These are phyloP conservation scores for Nissolia schottii DNA, from an alignment of 306 rosid species.

Conservation along the genomic window DNA sequence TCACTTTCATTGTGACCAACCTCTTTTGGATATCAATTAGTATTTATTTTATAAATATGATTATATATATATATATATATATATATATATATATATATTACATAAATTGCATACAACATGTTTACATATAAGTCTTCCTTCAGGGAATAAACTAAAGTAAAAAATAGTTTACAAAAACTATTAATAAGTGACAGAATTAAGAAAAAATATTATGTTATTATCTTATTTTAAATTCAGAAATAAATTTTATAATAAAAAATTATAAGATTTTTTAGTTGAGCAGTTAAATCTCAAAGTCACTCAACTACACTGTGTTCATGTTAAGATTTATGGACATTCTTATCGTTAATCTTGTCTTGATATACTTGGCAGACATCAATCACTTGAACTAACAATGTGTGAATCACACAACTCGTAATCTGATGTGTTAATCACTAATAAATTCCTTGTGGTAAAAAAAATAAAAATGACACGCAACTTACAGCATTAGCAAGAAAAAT, in stretches of 20 bases:
- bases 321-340: not conserved
- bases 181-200: not conserved
- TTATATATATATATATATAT: too few species aligned
- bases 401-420: not conserved
- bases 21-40: too few species aligned
- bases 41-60: not conserved
- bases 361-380: not conserved
- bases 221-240: not conserved
- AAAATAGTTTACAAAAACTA: not conserved
- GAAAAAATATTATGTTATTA: not conserved
- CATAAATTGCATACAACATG: not conserved
- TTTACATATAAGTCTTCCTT: not conserved
- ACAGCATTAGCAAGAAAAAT: not conserved
- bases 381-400: not conserved
- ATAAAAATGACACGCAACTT: not conserved
- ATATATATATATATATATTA: too few species aligned
- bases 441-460: too few species aligned
- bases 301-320: not conserved
- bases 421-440: not conserved
- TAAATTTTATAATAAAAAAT: not conserved
- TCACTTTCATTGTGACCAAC: too few species aligned
- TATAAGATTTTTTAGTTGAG: not conserved
- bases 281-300: not conserved
- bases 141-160: not conserved
- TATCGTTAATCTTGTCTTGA: not conserved